Evolutionary conservation across 768 basidiomycete genomes (phyloP).

Genomic region (Tulasnella sp.): DNA sequence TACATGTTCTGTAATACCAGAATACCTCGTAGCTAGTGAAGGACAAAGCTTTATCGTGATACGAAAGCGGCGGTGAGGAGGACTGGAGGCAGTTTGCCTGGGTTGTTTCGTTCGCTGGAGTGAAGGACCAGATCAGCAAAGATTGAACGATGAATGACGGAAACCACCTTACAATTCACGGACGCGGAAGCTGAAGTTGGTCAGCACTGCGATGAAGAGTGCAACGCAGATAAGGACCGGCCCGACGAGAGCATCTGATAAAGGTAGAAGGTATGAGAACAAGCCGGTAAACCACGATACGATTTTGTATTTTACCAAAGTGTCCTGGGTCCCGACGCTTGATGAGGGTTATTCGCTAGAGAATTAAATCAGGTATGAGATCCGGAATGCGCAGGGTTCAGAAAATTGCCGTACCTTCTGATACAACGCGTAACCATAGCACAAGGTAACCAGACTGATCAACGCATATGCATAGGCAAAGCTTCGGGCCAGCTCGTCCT

Average conservation of each 20-base stretch:
- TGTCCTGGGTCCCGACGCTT: conserved; percentile 78
- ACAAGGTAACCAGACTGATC: conserved; percentile 66
- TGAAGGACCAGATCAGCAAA: not conserved
- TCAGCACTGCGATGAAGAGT: conserved; percentile 79
- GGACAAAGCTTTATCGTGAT: not conserved
- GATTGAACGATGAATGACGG: not conserved
- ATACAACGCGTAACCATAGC: conserved; percentile 81
- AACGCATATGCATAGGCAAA: conserved; percentile 80
- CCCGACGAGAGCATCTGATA: conserved; percentile 67
- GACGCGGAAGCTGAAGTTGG: conserved; percentile 74
- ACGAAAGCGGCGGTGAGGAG: not conserved
- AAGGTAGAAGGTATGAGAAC: not conserved
- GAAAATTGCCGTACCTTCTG: conserved; percentile 37
- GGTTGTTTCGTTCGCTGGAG: not conserved
- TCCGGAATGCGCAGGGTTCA: not conserved
- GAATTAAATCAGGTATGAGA: not conserved
- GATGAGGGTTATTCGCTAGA: conserved; percentile 76
- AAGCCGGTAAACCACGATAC: not conserved
- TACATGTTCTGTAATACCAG: not conserved
- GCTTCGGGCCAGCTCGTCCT: conserved; percentile 54
- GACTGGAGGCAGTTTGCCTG: not conserved
- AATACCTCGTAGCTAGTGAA: not conserved
- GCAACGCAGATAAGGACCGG: conserved; percentile 74
- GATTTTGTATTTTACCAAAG: conserved; percentile 53
- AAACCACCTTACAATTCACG: conserved; percentile 17